Evolutionary conservation across 192 early-diverging fungal species (phyloP).

Genomic region (Rhizophlyctis rosea): DNA sequence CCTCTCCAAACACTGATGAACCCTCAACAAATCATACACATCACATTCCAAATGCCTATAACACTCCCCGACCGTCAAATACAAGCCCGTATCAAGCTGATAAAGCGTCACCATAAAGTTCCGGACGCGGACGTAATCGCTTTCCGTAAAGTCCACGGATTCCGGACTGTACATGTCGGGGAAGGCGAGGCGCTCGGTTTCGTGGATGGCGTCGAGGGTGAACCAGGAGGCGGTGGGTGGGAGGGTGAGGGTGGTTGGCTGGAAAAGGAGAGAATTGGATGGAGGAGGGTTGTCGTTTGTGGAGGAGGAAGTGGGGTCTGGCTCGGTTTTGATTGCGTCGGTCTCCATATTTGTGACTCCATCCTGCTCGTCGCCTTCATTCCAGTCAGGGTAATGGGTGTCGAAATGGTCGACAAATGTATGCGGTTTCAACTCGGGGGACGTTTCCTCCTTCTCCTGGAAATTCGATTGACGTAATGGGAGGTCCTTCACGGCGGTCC

Average conservation of each 20-base stretch:
- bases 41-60: background rate
- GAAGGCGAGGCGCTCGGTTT: background rate
- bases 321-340: background rate
- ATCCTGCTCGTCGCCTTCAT: background rate
- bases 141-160: background rate
- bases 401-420: no score
- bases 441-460: no score
- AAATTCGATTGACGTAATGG: background rate
- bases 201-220: constrained; percentile 7
- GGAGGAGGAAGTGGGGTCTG: background rate
- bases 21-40: constrained; percentile 3
- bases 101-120: constrained; percentile 18
- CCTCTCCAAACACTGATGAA: constrained; percentile 16
- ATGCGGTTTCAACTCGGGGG: background rate
- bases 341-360: background rate
- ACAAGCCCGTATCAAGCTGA: background rate
- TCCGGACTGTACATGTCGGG: background rate
- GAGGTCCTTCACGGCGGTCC: background rate
- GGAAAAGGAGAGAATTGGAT: constrained; percentile 1
- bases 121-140: constrained; percentile 10
- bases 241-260: background rate
- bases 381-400: background rate
- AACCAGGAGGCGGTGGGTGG: constrained; percentile 12
- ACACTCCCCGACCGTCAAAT: constrained; percentile 20
- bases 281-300: background rate